Conservation (phyloP, 768 basidiomycete species). For the Amanita muscaria region DNA sequence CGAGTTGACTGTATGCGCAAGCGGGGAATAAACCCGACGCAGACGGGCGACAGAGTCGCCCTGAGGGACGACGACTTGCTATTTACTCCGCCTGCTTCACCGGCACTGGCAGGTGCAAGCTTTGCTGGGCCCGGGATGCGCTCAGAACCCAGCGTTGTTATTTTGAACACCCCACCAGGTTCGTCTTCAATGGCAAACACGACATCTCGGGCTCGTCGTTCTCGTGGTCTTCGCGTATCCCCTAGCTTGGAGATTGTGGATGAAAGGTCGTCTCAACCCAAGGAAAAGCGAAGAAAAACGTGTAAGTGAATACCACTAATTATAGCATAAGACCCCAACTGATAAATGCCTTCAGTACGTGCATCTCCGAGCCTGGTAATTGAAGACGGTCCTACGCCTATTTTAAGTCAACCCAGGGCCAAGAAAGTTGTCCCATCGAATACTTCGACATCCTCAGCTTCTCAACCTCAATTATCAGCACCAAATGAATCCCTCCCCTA, state of each 20-base stretch:
- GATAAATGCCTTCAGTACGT: not conserved
- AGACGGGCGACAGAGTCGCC: too few species aligned
- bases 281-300: not conserved
- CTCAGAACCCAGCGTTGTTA: not conserved
- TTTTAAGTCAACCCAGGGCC: too few species aligned
- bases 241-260: not conserved
- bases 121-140: not conserved
- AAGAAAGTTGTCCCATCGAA: not conserved
- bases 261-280: not conserved
- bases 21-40: too few species aligned
- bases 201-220: not conserved
- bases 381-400: constrained; percentile 1
- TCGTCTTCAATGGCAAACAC: not conserved
- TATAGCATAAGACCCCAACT: not conserved
- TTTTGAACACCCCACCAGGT: not conserved
- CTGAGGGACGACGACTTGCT: not conserved
- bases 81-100: not conserved
- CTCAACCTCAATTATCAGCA: not conserved
- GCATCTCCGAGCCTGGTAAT: constrained; percentile 1
- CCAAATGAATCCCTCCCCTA: not conserved
- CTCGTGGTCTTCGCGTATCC: not conserved
- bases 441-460: not conserved
- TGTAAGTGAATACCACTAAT: not conserved
- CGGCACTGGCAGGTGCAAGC: not conserved
- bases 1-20: too few species aligned